A percentile compares a stretch with the other conserved stretches of the same genome.
Conservation (phyloP, 208 protist genomes). For the Trypanosoma scelopori region DNA sequence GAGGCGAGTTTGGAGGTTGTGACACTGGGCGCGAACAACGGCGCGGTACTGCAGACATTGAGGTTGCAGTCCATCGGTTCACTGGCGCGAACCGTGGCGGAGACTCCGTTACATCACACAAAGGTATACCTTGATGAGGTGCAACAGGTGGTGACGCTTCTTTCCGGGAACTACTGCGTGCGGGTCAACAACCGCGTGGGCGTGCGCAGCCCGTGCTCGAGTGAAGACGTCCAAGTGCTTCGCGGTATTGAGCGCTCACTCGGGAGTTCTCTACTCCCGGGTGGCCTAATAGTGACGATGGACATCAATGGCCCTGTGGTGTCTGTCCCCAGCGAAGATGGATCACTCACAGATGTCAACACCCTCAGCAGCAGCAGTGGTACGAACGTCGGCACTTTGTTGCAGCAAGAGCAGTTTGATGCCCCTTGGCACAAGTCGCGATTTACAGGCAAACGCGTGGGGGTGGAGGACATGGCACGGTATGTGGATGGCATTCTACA, state of each 20-base stretch:
- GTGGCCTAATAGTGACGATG: constrained; percentile 59
- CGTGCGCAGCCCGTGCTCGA: constrained; percentile 65
- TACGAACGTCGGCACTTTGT: background rate
- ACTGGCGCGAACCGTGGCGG: constrained; percentile 39
- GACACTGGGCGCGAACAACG: constrained; percentile 45
- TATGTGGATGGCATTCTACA: constrained; percentile 30
- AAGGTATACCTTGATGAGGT: constrained; percentile 52
- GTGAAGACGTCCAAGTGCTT: constrained; percentile 65
- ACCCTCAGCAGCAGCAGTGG: background rate
- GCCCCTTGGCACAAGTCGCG: constrained; percentile 19
- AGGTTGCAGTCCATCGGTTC: constrained; percentile 55
- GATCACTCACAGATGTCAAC: constrained; percentile 4
- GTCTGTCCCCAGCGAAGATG: constrained; percentile 25
- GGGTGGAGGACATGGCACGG: constrained; percentile 1
- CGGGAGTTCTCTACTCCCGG: constrained; percentile 39
- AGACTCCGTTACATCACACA: constrained; percentile 55
- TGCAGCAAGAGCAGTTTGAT: background rate
- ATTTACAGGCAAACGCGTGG: constrained; percentile 25
- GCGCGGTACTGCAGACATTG: constrained; percentile 57
- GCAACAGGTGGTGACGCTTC: constrained; percentile 44
- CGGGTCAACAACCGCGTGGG: constrained; percentile 76
- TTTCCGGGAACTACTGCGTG: constrained; percentile 57
- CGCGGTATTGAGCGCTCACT: constrained; percentile 30
- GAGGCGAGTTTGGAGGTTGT: constrained; percentile 48
- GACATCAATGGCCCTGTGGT: constrained; percentile 47